Base-by-base conservation (phyloP, 2,329 filamentous ascomycete genomes). In the Beauveria asiatica region DNA sequence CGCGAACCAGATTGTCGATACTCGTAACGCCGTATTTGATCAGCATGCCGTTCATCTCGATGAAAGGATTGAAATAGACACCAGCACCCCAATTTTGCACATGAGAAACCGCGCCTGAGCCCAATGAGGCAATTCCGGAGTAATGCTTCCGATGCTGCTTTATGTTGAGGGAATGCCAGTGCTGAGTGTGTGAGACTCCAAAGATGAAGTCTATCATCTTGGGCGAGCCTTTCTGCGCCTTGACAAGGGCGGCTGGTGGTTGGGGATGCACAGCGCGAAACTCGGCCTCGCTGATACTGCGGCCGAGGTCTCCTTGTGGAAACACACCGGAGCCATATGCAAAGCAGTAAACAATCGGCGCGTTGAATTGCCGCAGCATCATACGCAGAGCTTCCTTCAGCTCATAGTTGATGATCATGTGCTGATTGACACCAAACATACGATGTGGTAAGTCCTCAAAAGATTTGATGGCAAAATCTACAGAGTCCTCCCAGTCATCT, bases 131-230 rank as follows among this genome's bases (percentile, higher is more conserved):
- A 21, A 99, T 78, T 11, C 83, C 86, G 1, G 93, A 97, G 75
- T 99, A 99, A 74, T 99, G 94, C 68, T 95, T 83, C 8, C 90
- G 88, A 70, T 99, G 89, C 72, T 97, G 88, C 65, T 83, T 81
- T 67, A 99, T 79, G 69, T 99, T 99, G 62, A 99, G 80, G 39
- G 89, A 92, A 75, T 99, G 94, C 90, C 93, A 99, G 75, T 99
- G 94, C 70, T 99, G 89, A 1, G 89, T 91, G 73, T 96, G 90
- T 1, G 90, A 90, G 11, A 97, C 93, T 27, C 93, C 94, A 71
- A 99, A 94, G 66, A 99, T 95, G 72, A 99, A 96, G 75, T 99
- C 94, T 64, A 99, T 96, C 87, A 97, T 96, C 77, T 97, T 97
- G 13, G 91, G 91, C 1, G 86, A 86, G 33, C 90, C 90, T 67